These are phyloP conservation scores for Cicer yamashitae DNA, from an alignment of 306 rosid species.

Conservation along the genomic window DNA sequence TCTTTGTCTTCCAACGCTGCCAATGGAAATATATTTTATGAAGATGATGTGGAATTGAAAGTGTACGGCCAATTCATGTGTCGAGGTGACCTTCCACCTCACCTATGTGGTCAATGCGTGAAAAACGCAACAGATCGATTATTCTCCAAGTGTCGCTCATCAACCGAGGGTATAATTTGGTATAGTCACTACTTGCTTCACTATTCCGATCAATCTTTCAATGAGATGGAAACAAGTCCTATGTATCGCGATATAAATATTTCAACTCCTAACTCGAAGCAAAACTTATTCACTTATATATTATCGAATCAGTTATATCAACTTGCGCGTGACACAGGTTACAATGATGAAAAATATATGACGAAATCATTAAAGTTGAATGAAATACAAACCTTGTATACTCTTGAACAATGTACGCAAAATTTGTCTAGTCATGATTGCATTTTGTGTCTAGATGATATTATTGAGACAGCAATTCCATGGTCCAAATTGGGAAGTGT, in stretches of 20 bases:
- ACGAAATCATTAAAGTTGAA: neutral
- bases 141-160: neutral
- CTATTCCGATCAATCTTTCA: neutral
- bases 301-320: neutral
- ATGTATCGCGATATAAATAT: neutral
- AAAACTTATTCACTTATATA: neutral
- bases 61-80: slow-evolving; percentile 34
- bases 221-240: neutral
- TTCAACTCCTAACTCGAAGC: neutral
- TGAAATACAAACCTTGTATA: neutral
- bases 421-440: neutral
- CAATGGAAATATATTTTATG: too few relatives aligned
- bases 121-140: neutral
- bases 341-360: neutral
- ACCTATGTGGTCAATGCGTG: neutral
- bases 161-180: slow-evolving; percentile 1
- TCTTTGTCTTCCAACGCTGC: slow-evolving; percentile 29
- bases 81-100: neutral
- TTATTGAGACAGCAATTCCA: neutral
- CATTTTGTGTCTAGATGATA: neutral
- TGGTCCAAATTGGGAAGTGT: slow-evolving; percentile 29
- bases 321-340: neutral
- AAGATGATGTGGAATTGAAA: rapidly evolving
- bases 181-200: slow-evolving; percentile 25
- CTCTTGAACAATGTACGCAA: neutral